Percentiles rank a stretch among this genome's conserved stretches.
phyloP scores from a whole-genome alignment of 768 basidiomycete species.

The Boletus subparvulus region DNA sequence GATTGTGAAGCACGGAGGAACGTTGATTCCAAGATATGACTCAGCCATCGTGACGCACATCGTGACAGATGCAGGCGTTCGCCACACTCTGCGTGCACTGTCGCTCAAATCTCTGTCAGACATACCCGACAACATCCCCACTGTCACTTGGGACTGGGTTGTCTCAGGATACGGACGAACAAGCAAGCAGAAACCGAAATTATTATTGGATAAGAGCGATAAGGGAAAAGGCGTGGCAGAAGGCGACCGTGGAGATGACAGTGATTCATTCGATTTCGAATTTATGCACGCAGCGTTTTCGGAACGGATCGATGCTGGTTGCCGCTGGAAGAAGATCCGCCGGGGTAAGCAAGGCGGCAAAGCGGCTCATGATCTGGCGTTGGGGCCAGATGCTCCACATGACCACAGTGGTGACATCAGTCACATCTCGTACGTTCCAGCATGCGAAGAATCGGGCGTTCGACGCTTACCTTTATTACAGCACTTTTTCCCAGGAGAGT shows the following conservation, averaged over 20 bases:
- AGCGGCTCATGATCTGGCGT: not conserved
- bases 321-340: constrained; percentile 18
- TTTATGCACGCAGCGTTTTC: constrained; percentile 49
- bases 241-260: constrained; percentile 1
- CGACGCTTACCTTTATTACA: constrained; percentile 24
- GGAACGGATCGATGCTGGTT: constrained; percentile 48
- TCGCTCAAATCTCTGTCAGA: constrained; percentile 51
- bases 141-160: constrained; percentile 65
- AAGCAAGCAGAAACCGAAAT: constrained; percentile 14
- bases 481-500: constrained; percentile 39
- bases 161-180: constrained; percentile 37
- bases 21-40: constrained; percentile 58
- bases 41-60: constrained; percentile 62
- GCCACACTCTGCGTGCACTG: constrained; percentile 36
- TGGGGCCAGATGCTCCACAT: not conserved
- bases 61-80: constrained; percentile 45
- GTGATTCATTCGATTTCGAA: constrained; percentile 32
- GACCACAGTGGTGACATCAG: constrained; percentile 37
- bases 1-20: constrained; percentile 66
- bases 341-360: not conserved
- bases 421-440: constrained; percentile 45
- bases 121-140: constrained; percentile 65
- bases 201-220: constrained; percentile 1
- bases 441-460: not conserved
- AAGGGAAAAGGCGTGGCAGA: constrained; percentile 14